Conservation (phyloP, 257 asterid genomes). For the Penstemon newberryi region DNA sequence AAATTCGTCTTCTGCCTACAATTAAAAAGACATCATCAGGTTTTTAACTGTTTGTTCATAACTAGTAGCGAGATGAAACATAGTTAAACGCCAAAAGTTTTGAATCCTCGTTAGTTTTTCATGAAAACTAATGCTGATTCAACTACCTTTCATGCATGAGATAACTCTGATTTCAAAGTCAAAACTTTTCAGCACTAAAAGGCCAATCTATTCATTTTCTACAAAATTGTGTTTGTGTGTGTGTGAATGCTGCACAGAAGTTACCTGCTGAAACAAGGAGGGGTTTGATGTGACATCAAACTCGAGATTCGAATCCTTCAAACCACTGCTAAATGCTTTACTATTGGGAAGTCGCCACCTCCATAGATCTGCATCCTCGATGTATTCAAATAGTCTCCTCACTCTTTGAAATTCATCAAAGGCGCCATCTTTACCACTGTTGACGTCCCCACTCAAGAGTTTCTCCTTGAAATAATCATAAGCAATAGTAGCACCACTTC, state of each 20-base stretch:
- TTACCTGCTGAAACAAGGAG: slow-evolving; percentile 79
- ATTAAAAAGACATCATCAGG: background rate
- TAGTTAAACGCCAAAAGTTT: background rate
- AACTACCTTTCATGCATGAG: slow-evolving; percentile 2
- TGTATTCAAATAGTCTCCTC: slow-evolving; percentile 70
- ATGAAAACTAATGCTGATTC: background rate
- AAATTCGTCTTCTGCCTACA: slow-evolving; percentile 8
- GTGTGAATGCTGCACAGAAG: slow-evolving; percentile 11
- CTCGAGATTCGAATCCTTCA: slow-evolving; percentile 73
- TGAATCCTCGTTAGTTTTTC: background rate
- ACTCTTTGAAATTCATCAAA: slow-evolving; percentile 48
- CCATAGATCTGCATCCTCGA: slow-evolving; percentile 93
- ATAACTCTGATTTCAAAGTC: slow-evolving; percentile 1
- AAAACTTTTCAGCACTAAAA: background rate
- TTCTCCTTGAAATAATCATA: slow-evolving; percentile 82
- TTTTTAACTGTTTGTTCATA: no score
- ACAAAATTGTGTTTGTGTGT: background rate
- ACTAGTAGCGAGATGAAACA: no score
- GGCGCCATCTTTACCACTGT: slow-evolving; percentile 26
- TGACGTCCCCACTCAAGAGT: slow-evolving; percentile 40
- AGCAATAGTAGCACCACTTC: slow-evolving; percentile 95
- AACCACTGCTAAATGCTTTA: slow-evolving; percentile 86
- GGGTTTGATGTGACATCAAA: slow-evolving; percentile 68
- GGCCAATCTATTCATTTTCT: background rate
- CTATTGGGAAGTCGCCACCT: slow-evolving; percentile 82